phyloP scores from a whole-genome alignment of 1,284 basidiomycete genomes.

The Pseudozyma thailandica region DNA sequence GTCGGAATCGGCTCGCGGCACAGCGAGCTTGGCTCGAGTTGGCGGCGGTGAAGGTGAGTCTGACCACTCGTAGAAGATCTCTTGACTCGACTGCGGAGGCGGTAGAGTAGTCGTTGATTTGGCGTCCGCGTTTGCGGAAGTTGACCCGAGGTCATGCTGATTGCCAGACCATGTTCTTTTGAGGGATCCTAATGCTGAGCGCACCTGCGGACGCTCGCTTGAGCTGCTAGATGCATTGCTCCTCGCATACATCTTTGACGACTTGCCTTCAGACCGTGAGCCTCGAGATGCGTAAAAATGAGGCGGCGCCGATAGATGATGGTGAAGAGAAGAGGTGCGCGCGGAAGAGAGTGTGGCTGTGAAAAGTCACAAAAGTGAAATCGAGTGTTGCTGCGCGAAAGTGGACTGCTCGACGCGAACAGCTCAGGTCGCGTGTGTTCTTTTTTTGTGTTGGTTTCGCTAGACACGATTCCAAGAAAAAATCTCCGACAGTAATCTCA shows the following conservation, averaged over 20 bases:
- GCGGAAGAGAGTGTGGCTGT: neutral
- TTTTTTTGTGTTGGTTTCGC: constrained; percentile 16
- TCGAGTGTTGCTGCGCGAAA: constrained; percentile 1
- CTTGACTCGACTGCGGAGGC: constrained; percentile 23
- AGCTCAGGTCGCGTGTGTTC: neutral
- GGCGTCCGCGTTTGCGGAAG: constrained; percentile 5
- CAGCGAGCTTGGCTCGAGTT: neutral
- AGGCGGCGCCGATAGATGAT: constrained; percentile 1
- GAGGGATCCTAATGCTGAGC: constrained; percentile 39
- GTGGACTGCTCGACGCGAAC: constrained; percentile 23
- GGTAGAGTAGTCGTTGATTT: neutral
- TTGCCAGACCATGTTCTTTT: constrained; percentile 56
- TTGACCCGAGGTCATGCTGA: constrained; percentile 45
- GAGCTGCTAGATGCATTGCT: constrained; percentile 13
- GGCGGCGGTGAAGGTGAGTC: constrained; percentile 39
- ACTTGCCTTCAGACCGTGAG: too few species aligned
- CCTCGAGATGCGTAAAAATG: too few species aligned
- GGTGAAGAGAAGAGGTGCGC: constrained; percentile 7
- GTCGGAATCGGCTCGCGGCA: constrained; percentile 21
- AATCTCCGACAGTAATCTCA: constrained; percentile 2
- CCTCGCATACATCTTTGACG: constrained; percentile 13
- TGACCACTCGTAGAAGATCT: constrained; percentile 46
- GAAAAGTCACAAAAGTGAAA: neutral
- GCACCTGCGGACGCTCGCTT: constrained; percentile 25
- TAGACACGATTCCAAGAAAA: neutral